These are phyloP conservation scores for Xylariaceae sp. DNA, from an alignment of 2,329 filamentous ascomycete genomes.

Conservation along the genomic window DNA sequence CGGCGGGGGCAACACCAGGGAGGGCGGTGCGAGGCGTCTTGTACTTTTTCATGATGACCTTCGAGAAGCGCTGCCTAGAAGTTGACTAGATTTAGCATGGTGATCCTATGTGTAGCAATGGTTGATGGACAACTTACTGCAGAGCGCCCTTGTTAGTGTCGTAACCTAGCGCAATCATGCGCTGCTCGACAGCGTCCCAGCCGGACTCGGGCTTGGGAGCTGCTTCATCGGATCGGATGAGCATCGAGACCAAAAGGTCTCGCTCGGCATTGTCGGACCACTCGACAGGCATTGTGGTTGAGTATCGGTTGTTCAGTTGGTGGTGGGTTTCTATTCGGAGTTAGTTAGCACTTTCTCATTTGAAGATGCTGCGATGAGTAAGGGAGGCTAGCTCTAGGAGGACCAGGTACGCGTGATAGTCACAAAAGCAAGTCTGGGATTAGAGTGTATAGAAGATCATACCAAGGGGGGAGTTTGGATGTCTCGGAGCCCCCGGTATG, in stretches of 20 bases:
- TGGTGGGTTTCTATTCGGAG: too few species aligned
- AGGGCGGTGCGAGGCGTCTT: neutral
- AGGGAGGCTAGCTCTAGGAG: too few species aligned
- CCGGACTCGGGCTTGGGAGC: neutral
- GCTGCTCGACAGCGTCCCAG: constrained; percentile 1
- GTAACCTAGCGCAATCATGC: constrained; percentile 4
- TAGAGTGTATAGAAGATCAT: too few species aligned
- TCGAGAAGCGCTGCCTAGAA: constrained; percentile 4
- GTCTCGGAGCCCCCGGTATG: too few species aligned
- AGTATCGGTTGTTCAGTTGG: too few species aligned
- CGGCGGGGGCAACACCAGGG: neutral
- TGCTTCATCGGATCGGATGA: constrained; percentile 4
- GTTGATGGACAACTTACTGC: constrained; percentile 3
- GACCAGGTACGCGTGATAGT: too few species aligned
- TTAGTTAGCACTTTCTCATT: too few species aligned
- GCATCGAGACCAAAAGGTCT: constrained; percentile 13
- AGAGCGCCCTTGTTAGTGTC: constrained; percentile 2
- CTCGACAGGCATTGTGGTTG: constrained; percentile 32
- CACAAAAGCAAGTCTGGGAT: too few species aligned
- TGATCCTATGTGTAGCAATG: neutral
- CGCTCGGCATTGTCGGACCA: constrained; percentile 36
- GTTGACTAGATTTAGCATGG: too few species aligned
- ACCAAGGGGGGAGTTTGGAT: too few species aligned
- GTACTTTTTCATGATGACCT: neutral
- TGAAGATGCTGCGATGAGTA: too few species aligned